Evolutionary conservation across 805 yeast genomes (phyloP).

Genomic region (Yarrowia sp.): DNA sequence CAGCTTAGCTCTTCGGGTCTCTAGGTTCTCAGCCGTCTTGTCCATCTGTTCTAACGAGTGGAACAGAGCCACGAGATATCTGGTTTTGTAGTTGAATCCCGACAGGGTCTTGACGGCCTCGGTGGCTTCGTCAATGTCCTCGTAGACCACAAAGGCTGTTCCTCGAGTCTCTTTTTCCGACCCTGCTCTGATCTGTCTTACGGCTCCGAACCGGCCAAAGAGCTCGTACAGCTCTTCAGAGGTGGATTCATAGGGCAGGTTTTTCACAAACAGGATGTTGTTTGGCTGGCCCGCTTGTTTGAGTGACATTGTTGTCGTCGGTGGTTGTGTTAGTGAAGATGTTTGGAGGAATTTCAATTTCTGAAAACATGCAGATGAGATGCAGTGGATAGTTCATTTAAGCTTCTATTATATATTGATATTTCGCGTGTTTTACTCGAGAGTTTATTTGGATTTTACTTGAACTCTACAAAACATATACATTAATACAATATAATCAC

Average conservation of each 20-base stretch:
- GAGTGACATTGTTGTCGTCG: constrained; percentile 8
- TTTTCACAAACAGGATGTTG: constrained; percentile 50
- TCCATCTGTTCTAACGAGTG: constrained; percentile 45
- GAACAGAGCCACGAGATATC: constrained; percentile 53
- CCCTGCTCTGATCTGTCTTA: constrained; percentile 52
- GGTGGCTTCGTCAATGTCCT: constrained; percentile 47
- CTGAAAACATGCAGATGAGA: background rate
- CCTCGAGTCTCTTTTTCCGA: constrained; percentile 44
- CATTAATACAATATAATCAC: too few species aligned
- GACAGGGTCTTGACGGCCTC: constrained; percentile 53
- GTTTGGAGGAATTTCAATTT: background rate
- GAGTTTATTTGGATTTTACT: too few species aligned
- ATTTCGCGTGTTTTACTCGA: too few species aligned
- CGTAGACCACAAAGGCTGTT: constrained; percentile 55
- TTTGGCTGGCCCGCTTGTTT: constrained; percentile 32
- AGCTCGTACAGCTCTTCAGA: constrained; percentile 49
- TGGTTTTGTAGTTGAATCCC: constrained; percentile 57
- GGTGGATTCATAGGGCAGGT: constrained; percentile 52
- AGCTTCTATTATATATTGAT: too few species aligned
- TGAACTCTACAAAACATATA: too few species aligned
- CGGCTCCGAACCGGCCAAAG: constrained; percentile 54
- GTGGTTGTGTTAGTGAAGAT: background rate
- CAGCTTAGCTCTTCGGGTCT: constrained; percentile 33
- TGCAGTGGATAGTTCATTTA: too few species aligned
- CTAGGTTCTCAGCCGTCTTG: constrained; percentile 36